Conservation (phyloP, 2,329 filamentous ascomycete species). For the Aspergillus sp. region DNA sequence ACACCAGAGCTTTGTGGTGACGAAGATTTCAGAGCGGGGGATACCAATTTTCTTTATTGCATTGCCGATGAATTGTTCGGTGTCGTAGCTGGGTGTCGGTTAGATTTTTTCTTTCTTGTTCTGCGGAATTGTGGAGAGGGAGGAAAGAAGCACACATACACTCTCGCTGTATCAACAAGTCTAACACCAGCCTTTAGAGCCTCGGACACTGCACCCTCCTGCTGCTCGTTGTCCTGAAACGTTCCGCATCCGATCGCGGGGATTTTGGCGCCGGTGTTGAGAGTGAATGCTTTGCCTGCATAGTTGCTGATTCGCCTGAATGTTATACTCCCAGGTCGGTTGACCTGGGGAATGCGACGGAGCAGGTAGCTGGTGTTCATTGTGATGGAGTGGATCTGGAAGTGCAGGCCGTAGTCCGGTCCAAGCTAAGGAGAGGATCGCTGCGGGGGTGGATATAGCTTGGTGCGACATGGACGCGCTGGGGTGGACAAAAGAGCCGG, state of each 20-base stretch:
- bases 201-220: conserved; percentile 43
- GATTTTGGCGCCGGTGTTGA: conserved; percentile 60
- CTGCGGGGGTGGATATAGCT: neutral
- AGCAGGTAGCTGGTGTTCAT: neutral
- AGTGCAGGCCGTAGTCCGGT: neutral
- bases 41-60: conserved; percentile 62
- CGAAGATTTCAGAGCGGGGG: conserved; percentile 42
- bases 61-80: conserved; percentile 56
- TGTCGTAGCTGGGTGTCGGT: conserved; percentile 36
- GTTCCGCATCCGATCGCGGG: conserved; percentile 59
- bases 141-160: conserved; percentile 21
- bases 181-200: conserved; percentile 36
- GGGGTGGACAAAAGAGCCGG: neutral
- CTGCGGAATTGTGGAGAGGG: neutral
- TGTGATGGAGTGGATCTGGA: neutral
- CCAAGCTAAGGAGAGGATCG: neutral
- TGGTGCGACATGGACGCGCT: neutral
- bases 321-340: neutral
- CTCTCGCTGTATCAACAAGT: conserved; percentile 40
- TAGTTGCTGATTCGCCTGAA: neutral
- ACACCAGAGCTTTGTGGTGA: conserved; percentile 63
- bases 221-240: conserved; percentile 43
- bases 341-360: neutral
- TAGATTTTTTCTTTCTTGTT: neutral
- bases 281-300: conserved; percentile 33